These are phyloP conservation scores for Pleomassaria siparia DNA, from an alignment of 2,329 filamentous ascomycete species.

Conservation along the genomic window DNA sequence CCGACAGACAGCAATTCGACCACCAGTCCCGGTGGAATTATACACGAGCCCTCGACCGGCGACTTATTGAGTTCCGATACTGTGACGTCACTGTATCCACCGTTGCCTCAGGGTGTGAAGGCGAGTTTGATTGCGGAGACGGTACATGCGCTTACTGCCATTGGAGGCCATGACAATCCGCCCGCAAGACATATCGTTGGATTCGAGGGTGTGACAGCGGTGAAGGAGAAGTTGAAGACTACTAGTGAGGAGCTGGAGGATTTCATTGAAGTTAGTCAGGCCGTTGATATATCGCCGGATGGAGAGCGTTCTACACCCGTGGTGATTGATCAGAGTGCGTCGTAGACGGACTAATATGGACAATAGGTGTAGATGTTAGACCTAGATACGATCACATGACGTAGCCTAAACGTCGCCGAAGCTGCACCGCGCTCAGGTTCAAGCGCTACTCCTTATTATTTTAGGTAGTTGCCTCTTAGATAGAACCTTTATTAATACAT, in stretches of 20 bases:
- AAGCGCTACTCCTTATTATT: too few relatives aligned
- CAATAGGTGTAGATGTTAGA: too few relatives aligned
- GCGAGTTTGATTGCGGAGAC: constrained; percentile 82
- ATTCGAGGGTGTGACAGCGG: constrained; percentile 79
- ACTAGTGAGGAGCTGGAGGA: constrained; percentile 96
- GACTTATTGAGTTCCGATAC: constrained; percentile 51
- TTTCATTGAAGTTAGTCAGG: constrained; percentile 85
- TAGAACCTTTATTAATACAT: too few relatives aligned
- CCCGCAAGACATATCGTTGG: constrained; percentile 93
- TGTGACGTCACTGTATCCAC: constrained; percentile 71
- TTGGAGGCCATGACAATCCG: constrained; percentile 94
- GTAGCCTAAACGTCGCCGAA: too few relatives aligned
- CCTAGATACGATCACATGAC: too few relatives aligned
- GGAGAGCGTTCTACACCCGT: constrained; percentile 13
- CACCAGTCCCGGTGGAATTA: constrained; percentile 27
- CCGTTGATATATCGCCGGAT: constrained; percentile 68
- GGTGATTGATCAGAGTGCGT: constrained; percentile 2
- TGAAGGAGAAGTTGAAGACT: constrained; percentile 95
- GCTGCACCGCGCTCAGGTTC: too few relatives aligned
- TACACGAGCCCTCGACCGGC: constrained; percentile 42
- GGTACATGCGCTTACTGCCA: constrained; percentile 85
- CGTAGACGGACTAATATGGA: background rate
- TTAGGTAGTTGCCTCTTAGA: too few relatives aligned
- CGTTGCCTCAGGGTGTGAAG: constrained; percentile 64
- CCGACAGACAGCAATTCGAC: constrained; percentile 30